Conservation (phyloP, 2,329 filamentous ascomycete genomes). For the Aquanectria penicillioides region DNA sequence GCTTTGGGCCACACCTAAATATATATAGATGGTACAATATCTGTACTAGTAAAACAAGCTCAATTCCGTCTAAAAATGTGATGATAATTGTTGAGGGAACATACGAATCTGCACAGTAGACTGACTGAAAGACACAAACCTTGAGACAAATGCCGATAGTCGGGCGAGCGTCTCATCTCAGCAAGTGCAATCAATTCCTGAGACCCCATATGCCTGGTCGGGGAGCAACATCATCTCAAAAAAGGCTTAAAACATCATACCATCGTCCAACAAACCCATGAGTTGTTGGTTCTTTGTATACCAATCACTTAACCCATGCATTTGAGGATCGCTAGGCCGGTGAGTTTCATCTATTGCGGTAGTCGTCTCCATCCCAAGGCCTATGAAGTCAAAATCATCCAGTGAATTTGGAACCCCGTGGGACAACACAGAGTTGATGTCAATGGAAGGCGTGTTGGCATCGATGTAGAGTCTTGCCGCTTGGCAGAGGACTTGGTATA, state of each 20-base stretch:
- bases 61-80: no score
- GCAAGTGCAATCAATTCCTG: no score
- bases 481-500: slow-evolving; percentile 48
- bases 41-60: no score
- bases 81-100: no score
- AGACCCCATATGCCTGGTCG: no score
- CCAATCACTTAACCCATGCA: slow-evolving; percentile 21
- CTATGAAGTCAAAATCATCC: neutral
- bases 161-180: no score
- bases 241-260: slow-evolving; percentile 12
- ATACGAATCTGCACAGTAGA: no score
- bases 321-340: neutral
- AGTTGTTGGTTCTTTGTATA: slow-evolving; percentile 32
- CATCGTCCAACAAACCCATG: slow-evolving; percentile 27
- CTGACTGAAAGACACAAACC: no score
- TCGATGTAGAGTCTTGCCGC: slow-evolving; percentile 44
- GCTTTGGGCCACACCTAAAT: no score
- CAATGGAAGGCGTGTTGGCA: neutral
- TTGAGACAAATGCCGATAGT: no score
- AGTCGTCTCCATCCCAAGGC: neutral
- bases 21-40: no score
- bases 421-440: neutral
- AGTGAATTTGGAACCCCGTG: neutral
- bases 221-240: no score
- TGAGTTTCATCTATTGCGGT: neutral